Conservation (phyloP, 1,284 basidiomycete species). For the Erythrobasidium hasegawianum region DNA sequence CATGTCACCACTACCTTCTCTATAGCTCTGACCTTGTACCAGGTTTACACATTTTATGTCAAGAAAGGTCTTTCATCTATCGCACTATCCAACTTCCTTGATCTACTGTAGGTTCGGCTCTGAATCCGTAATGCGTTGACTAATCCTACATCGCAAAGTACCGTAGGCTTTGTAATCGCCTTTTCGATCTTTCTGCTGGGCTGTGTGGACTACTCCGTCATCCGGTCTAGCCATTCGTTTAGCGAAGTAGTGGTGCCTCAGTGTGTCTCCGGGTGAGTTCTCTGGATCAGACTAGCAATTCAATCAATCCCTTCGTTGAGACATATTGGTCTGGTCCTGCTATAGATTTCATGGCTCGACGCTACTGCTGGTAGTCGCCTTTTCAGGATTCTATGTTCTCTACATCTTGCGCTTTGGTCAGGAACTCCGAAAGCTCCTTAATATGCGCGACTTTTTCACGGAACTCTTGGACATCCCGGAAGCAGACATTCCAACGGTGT, state of each 20-base stretch:
- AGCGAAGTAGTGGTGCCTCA: conserved; percentile 72
- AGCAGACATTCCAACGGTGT: conserved; percentile 94
- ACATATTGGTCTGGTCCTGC: no score
- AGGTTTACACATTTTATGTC: conserved; percentile 83
- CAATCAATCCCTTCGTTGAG: no score
- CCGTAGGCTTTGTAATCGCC: conserved; percentile 90
- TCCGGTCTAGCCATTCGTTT: conserved; percentile 55
- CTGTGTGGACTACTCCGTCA: conserved; percentile 87
- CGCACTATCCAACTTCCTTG: conserved; percentile 75
- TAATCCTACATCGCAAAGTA: conserved; percentile 56
- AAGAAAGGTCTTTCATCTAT: conserved; percentile 96
- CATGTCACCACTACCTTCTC: no score
- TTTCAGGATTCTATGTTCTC: conserved; percentile 71
- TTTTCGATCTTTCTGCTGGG: conserved; percentile 95
- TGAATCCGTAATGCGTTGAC: no score
- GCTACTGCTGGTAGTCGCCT: conserved; percentile 69
- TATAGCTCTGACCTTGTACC: no score
- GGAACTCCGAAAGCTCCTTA: conserved; percentile 66
- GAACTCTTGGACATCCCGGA: no score
- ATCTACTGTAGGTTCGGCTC: conserved; percentile 89
- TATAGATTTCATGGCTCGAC: conserved; percentile 72
- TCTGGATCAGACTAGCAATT: no score
- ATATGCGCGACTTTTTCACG: conserved; percentile 88
- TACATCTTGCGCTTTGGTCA: conserved; percentile 54
- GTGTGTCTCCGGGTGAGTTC: conserved; percentile 75